These are phyloP conservation scores for Backusella macrospora DNA, from an alignment of 192 early-diverging fungal species.

Conservation along the genomic window DNA sequence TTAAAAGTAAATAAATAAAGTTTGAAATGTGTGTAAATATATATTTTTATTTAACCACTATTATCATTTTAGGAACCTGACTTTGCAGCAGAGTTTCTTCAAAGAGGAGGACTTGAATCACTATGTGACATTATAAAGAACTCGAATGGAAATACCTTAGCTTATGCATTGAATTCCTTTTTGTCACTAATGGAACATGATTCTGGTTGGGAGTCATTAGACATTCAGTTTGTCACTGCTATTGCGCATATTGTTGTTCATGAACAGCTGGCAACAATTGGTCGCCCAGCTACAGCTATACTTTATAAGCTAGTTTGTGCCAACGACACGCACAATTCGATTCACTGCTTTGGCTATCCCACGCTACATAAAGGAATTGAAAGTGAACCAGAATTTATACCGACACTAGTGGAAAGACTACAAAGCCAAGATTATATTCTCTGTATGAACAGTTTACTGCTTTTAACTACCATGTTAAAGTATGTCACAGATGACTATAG, in stretches of 20 bases:
- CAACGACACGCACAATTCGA: constrained; percentile 24
- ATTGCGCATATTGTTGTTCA: constrained; percentile 62
- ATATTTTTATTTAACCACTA: too few relatives aligned
- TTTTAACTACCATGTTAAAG: constrained; percentile 66
- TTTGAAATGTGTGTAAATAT: not conserved
- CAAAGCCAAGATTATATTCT: constrained; percentile 62
- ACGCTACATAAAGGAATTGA: constrained; percentile 51
- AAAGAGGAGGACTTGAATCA: constrained; percentile 53
- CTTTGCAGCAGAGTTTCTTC: constrained; percentile 66
- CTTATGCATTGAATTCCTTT: constrained; percentile 69
- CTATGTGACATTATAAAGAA: constrained; percentile 64
- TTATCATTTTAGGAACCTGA: constrained; percentile 54
- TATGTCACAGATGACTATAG: constrained; percentile 59
- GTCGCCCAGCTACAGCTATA: constrained; percentile 71
- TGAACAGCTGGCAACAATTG: constrained; percentile 70
- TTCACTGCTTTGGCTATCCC: constrained; percentile 6
- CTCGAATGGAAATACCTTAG: constrained; percentile 64
- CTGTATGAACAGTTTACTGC: constrained; percentile 62
- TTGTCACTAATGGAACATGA: constrained; percentile 70
- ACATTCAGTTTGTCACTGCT: constrained; percentile 50
- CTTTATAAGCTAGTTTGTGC: constrained; percentile 64
- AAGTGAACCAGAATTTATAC: constrained; percentile 44
- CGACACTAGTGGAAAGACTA: constrained; percentile 62
- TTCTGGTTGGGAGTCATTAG: constrained; percentile 61
- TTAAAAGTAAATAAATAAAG: constrained; percentile 47